phyloP scores from a whole-genome alignment of 2,329 filamentous ascomycete species.

The Claviceps arundinis region DNA sequence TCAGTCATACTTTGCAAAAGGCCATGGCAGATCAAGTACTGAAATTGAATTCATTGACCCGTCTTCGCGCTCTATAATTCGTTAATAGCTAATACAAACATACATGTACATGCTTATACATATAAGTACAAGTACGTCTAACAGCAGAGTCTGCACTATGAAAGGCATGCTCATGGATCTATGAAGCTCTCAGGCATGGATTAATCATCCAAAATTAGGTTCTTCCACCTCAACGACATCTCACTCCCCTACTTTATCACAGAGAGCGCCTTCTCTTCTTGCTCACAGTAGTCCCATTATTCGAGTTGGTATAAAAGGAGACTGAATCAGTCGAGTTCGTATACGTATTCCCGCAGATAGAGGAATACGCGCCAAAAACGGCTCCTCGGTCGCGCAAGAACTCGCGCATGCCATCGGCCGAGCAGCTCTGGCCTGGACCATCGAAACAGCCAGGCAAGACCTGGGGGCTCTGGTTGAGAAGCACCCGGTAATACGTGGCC shows the following conservation, averaged over 20 bases:
- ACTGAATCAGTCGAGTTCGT: conserved; percentile 22
- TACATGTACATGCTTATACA: too few species aligned
- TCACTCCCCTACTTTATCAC: not conserved
- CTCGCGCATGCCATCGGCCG: conserved; percentile 22
- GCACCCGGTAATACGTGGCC: conserved; percentile 26
- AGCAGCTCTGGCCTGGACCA: conserved; percentile 31
- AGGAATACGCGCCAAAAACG: conserved; percentile 27
- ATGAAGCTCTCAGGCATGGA: too few species aligned
- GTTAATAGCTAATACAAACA: too few species aligned
- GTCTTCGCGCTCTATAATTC: too few species aligned
- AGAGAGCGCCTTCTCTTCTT: not conserved
- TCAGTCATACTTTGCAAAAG: too few species aligned
- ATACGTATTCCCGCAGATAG: conserved; percentile 23
- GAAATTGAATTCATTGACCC: too few species aligned
- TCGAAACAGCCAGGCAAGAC: conserved; percentile 27
- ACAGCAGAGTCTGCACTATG: too few species aligned
- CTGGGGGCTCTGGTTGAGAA: conserved; percentile 31
- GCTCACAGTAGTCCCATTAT: conserved; percentile 13
- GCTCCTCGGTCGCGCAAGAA: conserved; percentile 25
- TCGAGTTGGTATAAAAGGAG: conserved; percentile 19
- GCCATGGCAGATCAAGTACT: too few species aligned
- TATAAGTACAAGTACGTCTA: too few species aligned
- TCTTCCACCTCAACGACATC: not conserved
- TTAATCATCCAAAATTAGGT: not conserved
- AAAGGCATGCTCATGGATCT: too few species aligned